phyloP scores from a whole-genome alignment of 345 rosid species.

The Syzygium oleosum region DNA sequence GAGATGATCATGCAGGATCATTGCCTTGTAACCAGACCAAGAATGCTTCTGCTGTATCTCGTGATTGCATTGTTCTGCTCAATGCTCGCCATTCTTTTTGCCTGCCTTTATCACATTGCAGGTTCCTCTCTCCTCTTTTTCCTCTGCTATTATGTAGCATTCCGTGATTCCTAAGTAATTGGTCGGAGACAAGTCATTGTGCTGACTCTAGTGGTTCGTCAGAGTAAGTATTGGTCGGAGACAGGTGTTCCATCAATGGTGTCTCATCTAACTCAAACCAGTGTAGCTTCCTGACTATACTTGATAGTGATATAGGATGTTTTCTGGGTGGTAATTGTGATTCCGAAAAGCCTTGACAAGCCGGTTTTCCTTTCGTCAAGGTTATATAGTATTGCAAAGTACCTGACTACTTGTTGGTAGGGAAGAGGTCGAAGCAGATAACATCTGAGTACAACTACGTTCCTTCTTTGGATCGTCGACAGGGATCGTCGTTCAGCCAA shows the following conservation, averaged over 20 bases:
- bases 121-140: neutral
- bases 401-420: neutral
- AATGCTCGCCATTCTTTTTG: too few species aligned
- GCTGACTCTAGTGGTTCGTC: too few species aligned
- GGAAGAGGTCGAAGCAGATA: neutral
- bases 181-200: neutral
- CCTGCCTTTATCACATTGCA: too few species aligned
- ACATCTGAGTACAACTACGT: too few species aligned
- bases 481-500: neutral
- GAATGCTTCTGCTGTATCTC: too few species aligned
- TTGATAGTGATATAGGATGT: neutral
- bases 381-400: neutral
- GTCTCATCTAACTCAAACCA: neutral
- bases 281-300: neutral
- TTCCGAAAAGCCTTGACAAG: neutral
- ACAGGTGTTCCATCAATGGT: neutral
- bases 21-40: neutral
- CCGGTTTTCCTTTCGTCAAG: neutral
- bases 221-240: neutral
- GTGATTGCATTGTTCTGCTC: too few species aligned
- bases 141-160: neutral
- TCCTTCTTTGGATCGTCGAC: too few species aligned
- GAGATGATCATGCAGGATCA: neutral
- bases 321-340: neutral
- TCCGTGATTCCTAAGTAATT: neutral